A percentile compares a stretch with the other conserved stretches of the same genome.
Evolutionary conservation across 768 basidiomycete species (phyloP).

Genomic region (Boletus vermiculosoides): DNA sequence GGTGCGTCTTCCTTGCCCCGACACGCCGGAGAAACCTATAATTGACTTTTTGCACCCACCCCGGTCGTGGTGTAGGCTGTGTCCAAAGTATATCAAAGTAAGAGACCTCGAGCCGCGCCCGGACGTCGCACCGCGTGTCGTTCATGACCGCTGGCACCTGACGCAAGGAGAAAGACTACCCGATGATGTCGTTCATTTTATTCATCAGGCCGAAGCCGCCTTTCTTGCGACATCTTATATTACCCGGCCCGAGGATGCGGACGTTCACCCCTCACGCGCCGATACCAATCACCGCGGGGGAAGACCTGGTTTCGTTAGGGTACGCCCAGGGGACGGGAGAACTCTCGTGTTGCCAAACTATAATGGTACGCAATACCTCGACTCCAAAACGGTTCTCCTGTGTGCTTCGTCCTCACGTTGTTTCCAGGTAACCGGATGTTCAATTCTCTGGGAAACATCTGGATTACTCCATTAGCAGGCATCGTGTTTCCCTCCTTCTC

Average conservation of each 20-base stretch:
- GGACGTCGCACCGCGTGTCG: slow-evolving; percentile 36
- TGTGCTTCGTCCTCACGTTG: background rate
- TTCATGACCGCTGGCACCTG: slow-evolving; percentile 35
- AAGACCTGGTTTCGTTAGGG: slow-evolving; percentile 58
- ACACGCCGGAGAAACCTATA: background rate
- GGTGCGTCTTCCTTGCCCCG: slow-evolving; percentile 37
- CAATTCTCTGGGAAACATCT: slow-evolving; percentile 63
- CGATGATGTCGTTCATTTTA: slow-evolving; percentile 46
- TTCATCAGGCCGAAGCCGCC: slow-evolving; percentile 50
- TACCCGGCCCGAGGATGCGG: slow-evolving; percentile 38
- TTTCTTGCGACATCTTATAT: slow-evolving; percentile 56
- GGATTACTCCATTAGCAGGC: slow-evolving; percentile 53
- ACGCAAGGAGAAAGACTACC: slow-evolving; percentile 43
- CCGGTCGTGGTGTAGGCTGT: slow-evolving; percentile 41
- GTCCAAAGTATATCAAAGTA: slow-evolving; percentile 63
- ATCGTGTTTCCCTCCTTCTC: slow-evolving; percentile 56
- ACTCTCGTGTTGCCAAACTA: slow-evolving; percentile 61
- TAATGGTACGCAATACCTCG: slow-evolving; percentile 38
- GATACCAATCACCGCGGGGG: slow-evolving; percentile 68
- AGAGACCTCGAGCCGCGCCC: slow-evolving; percentile 45
- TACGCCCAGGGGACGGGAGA: slow-evolving; percentile 52
- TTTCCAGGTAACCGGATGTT: slow-evolving; percentile 56
- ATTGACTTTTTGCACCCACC: background rate
- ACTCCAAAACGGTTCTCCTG: background rate
- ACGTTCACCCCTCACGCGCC: slow-evolving; percentile 51